phyloP scores from a whole-genome alignment of 306 rosid species.

The Luffa aegyptiaca region DNA sequence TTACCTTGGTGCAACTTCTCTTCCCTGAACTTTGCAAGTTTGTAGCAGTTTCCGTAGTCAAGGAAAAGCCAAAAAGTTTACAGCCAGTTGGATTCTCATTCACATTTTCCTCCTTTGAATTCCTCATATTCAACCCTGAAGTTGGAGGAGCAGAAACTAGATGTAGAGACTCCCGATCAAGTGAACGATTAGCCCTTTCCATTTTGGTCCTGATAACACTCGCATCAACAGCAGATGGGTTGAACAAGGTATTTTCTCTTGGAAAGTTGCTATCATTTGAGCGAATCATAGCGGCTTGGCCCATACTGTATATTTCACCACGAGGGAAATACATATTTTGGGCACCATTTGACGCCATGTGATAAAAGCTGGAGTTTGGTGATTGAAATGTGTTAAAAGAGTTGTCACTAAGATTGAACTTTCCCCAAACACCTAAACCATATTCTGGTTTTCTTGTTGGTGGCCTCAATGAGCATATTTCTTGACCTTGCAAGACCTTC shows the following conservation, averaged over 20 bases:
- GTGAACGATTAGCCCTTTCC: slow-evolving; percentile 26
- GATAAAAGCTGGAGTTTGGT: slow-evolving; percentile 37
- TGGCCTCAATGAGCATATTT: slow-evolving; percentile 72
- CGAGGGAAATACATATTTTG: slow-evolving; percentile 48
- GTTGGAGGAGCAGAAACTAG: slow-evolving; percentile 34
- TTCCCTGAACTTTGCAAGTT: slow-evolving; percentile 42
- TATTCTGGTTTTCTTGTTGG: slow-evolving; percentile 49
- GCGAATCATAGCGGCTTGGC: slow-evolving; percentile 35
- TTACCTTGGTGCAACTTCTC: slow-evolving; percentile 95
- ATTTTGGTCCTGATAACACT: slow-evolving; percentile 37
- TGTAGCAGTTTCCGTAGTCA: slow-evolving; percentile 44
- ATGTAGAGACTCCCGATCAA: slow-evolving; percentile 42
- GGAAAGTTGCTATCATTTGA: slow-evolving; percentile 35
- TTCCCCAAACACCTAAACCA: slow-evolving; percentile 58
- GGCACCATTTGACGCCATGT: slow-evolving; percentile 39
- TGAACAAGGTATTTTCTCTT: slow-evolving; percentile 33
- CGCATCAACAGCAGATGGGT: slow-evolving; percentile 33
- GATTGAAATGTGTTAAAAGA: slow-evolving; percentile 49
- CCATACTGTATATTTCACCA: slow-evolving; percentile 40
- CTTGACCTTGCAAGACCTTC: slow-evolving; percentile 99
- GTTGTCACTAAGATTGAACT: slow-evolving; percentile 34
- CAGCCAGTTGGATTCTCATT: slow-evolving; percentile 41
- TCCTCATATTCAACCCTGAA: slow-evolving; percentile 31
- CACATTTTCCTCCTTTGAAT: slow-evolving; percentile 42
- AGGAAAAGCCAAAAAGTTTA: slow-evolving; percentile 76